Percentiles rank a stretch among this genome's conserved stretches.
Evolutionary conservation across 2,329 filamentous ascomycete genomes (phyloP).

Genomic region (Venturia asperata): DNA sequence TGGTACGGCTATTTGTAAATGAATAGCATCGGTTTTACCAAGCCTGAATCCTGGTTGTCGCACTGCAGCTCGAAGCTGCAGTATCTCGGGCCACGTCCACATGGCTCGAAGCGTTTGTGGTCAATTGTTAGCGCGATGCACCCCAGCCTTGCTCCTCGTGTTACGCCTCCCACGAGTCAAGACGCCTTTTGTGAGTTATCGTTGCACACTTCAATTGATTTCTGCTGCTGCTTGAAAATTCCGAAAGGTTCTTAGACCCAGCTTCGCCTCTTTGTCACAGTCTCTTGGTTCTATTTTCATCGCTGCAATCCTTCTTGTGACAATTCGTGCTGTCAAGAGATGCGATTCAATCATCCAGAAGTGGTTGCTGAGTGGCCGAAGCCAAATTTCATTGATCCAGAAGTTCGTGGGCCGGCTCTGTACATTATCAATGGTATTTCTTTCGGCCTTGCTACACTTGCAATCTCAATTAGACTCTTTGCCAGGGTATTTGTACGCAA

Average conservation of each 20-base stretch:
- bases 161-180: constrained; percentile 4
- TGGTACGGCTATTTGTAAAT: background rate
- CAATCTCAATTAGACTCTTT: constrained; percentile 17
- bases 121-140: background rate
- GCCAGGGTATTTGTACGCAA: constrained; percentile 12
- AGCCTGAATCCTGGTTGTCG: background rate
- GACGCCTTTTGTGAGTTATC: background rate
- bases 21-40: background rate
- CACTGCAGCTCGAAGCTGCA: background rate
- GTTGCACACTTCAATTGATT: background rate
- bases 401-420: constrained; percentile 33
- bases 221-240: background rate
- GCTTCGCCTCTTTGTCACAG: background rate
- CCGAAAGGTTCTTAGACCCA: background rate
- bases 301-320: background rate
- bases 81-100: background rate
- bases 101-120: background rate
- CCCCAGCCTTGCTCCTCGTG: constrained; percentile 5
- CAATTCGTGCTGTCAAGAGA: constrained; percentile 15
- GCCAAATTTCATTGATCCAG: constrained; percentile 35
- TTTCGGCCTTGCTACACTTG: constrained; percentile 16
- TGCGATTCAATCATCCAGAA: constrained; percentile 17
- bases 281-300: background rate
- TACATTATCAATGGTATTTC: constrained; percentile 16
- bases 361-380: constrained; percentile 30